These are phyloP conservation scores for Medicago arabica DNA, from an alignment of 306 rosid genomes.

Conservation along the genomic window DNA sequence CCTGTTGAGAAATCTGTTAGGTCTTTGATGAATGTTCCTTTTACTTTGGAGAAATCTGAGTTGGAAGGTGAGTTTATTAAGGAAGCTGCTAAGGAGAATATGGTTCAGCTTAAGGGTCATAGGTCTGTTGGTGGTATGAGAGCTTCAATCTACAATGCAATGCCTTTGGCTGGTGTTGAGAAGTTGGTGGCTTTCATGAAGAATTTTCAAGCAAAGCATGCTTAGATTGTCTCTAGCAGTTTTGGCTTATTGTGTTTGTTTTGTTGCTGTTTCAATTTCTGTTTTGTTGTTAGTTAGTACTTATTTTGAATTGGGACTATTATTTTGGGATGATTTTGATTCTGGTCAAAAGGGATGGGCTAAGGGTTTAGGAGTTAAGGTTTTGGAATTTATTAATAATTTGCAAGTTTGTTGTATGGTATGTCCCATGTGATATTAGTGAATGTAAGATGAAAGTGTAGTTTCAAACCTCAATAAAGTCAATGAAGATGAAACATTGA, in stretches of 20 bases:
- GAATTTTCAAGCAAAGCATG: conserved; percentile 86
- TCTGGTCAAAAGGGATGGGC: conserved; percentile 4
- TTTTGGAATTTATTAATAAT: conserved; percentile 18
- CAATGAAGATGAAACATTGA: conserved; percentile 34
- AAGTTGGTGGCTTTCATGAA: conserved; percentile 94
- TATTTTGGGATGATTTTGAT: conserved; percentile 5
- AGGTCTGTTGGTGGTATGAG: conserved; percentile 97
- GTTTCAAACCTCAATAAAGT: conserved; percentile 40
- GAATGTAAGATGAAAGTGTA: conserved; percentile 33
- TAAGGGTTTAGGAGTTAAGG: conserved; percentile 8
- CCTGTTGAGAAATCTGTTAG: conserved; percentile 90
- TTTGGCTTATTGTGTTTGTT: conserved; percentile 31
- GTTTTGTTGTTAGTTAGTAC: conserved; percentile 8
- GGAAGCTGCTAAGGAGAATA: conserved; percentile 89
- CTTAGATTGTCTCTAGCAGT: conserved; percentile 43
- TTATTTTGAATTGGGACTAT: too few species aligned
- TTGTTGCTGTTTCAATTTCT: conserved; percentile 14
- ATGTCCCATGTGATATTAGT: conserved; percentile 32
- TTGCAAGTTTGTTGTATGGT: conserved; percentile 34
- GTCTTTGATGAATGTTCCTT: conserved; percentile 96
- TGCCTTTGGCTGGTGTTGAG: conserved; percentile 97
- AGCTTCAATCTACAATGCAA: conserved; percentile 95
- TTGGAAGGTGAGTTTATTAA: conserved; percentile 86
- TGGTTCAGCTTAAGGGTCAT: conserved; percentile 98
- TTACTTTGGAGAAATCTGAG: conserved; percentile 85